Conservation (phyloP, 495 filamentous ascomycete genomes). For the Podospora australis region DNA sequence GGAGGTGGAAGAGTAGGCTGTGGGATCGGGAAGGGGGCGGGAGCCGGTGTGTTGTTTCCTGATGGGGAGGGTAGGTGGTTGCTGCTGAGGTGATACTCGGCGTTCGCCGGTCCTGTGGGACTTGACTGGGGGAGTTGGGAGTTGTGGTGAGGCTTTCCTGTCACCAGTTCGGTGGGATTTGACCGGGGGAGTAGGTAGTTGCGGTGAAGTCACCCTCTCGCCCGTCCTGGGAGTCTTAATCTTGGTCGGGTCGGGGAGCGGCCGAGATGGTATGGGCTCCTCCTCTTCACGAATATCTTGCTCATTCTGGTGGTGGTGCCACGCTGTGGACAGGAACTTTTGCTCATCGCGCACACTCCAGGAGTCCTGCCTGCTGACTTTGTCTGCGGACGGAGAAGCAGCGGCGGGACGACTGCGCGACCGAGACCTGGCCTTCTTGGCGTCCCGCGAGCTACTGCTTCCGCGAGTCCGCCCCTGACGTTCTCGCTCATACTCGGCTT, state of each 20-base stretch:
- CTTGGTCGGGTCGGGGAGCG: slow-evolving; percentile 40
- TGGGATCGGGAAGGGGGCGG: background rate
- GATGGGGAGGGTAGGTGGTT: background rate
- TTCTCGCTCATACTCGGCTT: slow-evolving; percentile 75
- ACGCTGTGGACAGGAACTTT: slow-evolving; percentile 64
- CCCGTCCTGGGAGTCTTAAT: slow-evolving; percentile 21
- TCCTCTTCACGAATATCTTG: slow-evolving; percentile 20
- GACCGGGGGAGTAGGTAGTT: slow-evolving; percentile 12
- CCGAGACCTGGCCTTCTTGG: slow-evolving; percentile 37
- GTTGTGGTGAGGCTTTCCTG: background rate
- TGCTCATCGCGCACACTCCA: slow-evolving; percentile 66
- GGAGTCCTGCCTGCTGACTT: slow-evolving; percentile 54
- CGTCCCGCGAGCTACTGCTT: slow-evolving; percentile 31
- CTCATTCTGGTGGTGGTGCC: slow-evolving; percentile 52
- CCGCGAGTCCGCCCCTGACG: slow-evolving; percentile 53
- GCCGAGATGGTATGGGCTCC: slow-evolving; percentile 18
- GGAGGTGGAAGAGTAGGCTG: slow-evolving; percentile 9
- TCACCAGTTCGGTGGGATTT: slow-evolving; percentile 23
- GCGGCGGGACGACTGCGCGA: slow-evolving; percentile 42
- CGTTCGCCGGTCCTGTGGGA: slow-evolving; percentile 33
- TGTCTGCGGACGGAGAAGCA: too few species aligned
- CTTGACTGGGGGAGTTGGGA: slow-evolving; percentile 13
- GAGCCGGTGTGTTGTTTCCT: slow-evolving; percentile 5
- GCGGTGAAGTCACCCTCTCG: background rate
- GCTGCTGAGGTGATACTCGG: too few species aligned